Conservation (phyloP, 2,329 filamentous ascomycete species). For the Aspergillus ustus region DNA sequence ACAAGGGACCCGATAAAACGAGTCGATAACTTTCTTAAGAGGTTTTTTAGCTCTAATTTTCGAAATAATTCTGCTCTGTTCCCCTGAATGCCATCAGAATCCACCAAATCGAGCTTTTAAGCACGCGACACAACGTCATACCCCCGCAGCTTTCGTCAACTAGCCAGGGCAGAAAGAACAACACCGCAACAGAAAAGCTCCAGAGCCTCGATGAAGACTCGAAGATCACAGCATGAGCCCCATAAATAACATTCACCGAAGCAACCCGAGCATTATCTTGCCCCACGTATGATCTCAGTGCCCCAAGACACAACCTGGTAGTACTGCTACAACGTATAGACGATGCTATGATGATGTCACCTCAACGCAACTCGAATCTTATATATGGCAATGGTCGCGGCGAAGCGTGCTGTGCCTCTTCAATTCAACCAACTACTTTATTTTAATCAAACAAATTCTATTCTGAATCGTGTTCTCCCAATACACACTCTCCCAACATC, state of each 20-base stretch:
- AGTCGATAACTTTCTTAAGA: background rate
- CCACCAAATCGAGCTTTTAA: background rate
- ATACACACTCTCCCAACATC: background rate
- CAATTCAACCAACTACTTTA: conserved; percentile 1
- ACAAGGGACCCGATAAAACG: background rate
- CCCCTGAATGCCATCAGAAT: background rate
- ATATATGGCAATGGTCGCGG: background rate
- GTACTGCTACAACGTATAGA: background rate
- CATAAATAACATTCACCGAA: conserved; percentile 1
- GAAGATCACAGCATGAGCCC: background rate
- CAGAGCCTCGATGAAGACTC: background rate
- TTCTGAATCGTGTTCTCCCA: background rate
- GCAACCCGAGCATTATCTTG: background rate
- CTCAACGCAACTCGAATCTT: background rate
- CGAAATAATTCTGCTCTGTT: background rate
- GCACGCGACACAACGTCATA: conserved; percentile 9
- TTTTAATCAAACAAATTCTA: background rate
- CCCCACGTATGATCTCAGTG: conserved; percentile 28
- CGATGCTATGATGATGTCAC: conserved; percentile 16
- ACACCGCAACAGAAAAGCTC: background rate
- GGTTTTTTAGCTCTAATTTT: background rate
- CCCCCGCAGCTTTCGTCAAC: background rate
- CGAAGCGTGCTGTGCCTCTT: background rate
- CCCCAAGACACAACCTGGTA: conserved; percentile 18
- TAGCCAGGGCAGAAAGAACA: background rate